Percentiles rank a stretch among this genome's conserved stretches.
These are phyloP conservation scores for Magnolia officinalis DNA, from an alignment of 164 flowering plant species.

Conservation along the genomic window DNA sequence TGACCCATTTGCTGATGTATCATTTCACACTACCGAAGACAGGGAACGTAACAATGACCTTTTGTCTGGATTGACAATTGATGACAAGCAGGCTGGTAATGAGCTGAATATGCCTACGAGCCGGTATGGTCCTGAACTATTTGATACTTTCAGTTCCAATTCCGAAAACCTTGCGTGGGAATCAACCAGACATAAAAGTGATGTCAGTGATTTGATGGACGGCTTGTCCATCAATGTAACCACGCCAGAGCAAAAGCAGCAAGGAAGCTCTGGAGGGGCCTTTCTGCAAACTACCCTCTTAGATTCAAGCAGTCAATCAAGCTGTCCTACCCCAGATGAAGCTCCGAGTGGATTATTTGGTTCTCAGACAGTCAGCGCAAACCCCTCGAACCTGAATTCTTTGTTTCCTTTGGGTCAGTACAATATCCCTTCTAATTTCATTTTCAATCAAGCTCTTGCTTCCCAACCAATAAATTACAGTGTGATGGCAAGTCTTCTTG, in stretches of 20 bases:
- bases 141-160: constrained; percentile 62
- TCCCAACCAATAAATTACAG: constrained; percentile 60
- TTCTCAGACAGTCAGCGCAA: constrained; percentile 37
- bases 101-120: constrained; percentile 20
- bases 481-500: constrained; percentile 63
- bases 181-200: constrained; percentile 25
- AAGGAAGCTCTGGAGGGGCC: constrained; percentile 21
- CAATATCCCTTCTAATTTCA: constrained; percentile 50
- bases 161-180: constrained; percentile 26
- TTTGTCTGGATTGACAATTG: constrained; percentile 72
- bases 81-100: constrained; percentile 28
- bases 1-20: constrained; percentile 93
- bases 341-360: constrained; percentile 32
- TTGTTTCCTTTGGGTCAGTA: constrained; percentile 48
- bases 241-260: constrained; percentile 27
- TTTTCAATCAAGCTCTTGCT: constrained; percentile 54
- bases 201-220: constrained; percentile 53
- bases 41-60: constrained; percentile 50
- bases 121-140: constrained; percentile 35
- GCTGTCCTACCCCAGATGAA: constrained; percentile 31
- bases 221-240: constrained; percentile 48
- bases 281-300: constrained; percentile 29
- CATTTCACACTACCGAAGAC: constrained; percentile 56
- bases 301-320: constrained; percentile 22
- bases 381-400: constrained; percentile 35